Evolutionary conservation across 2,329 filamentous ascomycete species (phyloP).

Genomic region (Penicillium sp.): DNA sequence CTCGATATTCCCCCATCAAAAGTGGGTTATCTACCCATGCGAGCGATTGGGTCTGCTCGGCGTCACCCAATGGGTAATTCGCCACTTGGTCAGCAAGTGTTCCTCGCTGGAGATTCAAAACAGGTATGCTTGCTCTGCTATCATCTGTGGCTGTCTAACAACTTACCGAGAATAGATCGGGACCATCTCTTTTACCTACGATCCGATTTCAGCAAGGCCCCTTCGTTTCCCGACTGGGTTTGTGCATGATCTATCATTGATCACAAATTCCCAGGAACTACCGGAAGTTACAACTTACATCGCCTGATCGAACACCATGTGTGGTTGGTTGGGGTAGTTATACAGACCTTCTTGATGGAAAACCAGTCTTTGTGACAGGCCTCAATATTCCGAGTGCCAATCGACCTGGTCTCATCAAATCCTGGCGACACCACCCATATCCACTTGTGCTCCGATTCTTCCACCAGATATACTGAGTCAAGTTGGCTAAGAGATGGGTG

Average conservation of each 20-base stretch:
- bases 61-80: not conserved
- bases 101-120: not conserved
- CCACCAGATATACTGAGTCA: not conserved
- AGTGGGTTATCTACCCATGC: not conserved
- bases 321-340: not conserved
- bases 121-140: not conserved
- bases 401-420: not conserved
- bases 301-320: not conserved
- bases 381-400: not conserved
- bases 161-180: not conserved
- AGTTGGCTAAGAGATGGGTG: not conserved
- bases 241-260: not conserved
- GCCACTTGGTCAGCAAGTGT: too few relatives aligned
- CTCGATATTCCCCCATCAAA: not conserved
- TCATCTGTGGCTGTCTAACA: not conserved
- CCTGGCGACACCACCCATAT: not conserved
- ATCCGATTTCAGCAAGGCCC: not conserved
- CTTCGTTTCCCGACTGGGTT: not conserved
- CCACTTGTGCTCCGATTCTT: not conserved
- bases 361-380: not conserved
- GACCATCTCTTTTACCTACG: not conserved
- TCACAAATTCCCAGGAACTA: not conserved
- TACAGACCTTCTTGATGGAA: not conserved
- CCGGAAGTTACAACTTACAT: not conserved
- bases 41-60: not conserved